phyloP scores from a whole-genome alignment of 2,329 filamentous ascomycete genomes.

The Aspergillus alliaceus region DNA sequence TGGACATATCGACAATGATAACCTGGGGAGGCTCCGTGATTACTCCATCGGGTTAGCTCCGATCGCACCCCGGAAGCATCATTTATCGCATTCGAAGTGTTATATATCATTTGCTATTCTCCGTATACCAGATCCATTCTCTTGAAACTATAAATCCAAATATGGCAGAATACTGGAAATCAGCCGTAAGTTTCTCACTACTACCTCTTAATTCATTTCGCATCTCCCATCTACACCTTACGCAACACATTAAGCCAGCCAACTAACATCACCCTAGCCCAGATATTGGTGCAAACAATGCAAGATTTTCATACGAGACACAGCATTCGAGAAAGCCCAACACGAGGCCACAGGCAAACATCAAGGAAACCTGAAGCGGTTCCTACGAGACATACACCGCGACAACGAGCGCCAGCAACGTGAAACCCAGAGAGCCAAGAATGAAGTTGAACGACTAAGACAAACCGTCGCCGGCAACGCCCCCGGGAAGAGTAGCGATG shows the following conservation, averaged over 20 bases:
- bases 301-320: constrained; percentile 85
- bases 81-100: not conserved
- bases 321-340: constrained; percentile 81
- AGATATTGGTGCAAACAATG: constrained; percentile 99
- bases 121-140: too few relatives aligned
- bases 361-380: constrained; percentile 82
- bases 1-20: too few relatives aligned
- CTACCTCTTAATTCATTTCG: too few relatives aligned
- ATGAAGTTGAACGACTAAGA: constrained; percentile 83
- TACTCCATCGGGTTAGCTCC: constrained; percentile 8
- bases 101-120: constrained; percentile 10
- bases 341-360: constrained; percentile 86
- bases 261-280: constrained; percentile 51
- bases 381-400: constrained; percentile 84
- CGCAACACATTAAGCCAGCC: not conserved
- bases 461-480: constrained; percentile 57
- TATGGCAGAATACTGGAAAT: constrained; percentile 99
- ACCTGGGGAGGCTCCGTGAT: not conserved
- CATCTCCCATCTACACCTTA: too few relatives aligned
- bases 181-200: constrained; percentile 65
- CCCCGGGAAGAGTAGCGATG: constrained; percentile 13
- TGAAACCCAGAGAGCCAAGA: constrained; percentile 77
- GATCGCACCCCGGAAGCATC: not conserved
- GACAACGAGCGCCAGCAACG: constrained; percentile 76
- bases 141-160: too few relatives aligned